Percentiles rank a stretch among this genome's conserved stretches.
These are phyloP conservation scores for Myriosclerotinia scirpicola DNA, from an alignment of 2,329 filamentous ascomycete species.

Conservation along the genomic window DNA sequence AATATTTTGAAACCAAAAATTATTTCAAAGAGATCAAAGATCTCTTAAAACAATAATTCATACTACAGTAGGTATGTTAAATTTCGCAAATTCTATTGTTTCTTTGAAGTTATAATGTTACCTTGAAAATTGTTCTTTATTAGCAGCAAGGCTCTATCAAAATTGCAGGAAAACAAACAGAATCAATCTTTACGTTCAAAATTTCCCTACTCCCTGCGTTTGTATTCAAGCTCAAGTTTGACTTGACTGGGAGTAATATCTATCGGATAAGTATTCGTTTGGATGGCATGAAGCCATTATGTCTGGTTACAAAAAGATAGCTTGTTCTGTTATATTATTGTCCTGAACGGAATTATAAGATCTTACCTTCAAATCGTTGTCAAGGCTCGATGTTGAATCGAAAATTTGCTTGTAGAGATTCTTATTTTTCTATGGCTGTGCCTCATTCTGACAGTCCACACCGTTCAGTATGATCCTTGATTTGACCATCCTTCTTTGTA, in stretches of 20 bases:
- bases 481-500: background rate
- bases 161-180: background rate
- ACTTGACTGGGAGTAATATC: background rate
- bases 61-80: background rate
- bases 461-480: background rate
- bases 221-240: background rate
- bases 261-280: background rate
- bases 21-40: background rate
- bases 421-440: too few species aligned
- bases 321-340: background rate
- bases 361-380: too few species aligned
- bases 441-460: too few species aligned
- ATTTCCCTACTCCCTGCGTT: background rate
- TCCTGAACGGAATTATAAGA: background rate
- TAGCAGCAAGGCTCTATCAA: slow-evolving; percentile 12
- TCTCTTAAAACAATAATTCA: too few species aligned
- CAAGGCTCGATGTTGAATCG: too few species aligned
- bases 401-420: background rate
- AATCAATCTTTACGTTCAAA: background rate
- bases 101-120: background rate
- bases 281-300: background rate
- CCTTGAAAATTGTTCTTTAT: background rate
- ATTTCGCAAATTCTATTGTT: background rate
- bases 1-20: background rate
- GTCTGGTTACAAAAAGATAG: background rate